phyloP scores from a whole-genome alignment of 2,329 filamentous ascomycete species.

The Hymenoscyphus albidus region DNA sequence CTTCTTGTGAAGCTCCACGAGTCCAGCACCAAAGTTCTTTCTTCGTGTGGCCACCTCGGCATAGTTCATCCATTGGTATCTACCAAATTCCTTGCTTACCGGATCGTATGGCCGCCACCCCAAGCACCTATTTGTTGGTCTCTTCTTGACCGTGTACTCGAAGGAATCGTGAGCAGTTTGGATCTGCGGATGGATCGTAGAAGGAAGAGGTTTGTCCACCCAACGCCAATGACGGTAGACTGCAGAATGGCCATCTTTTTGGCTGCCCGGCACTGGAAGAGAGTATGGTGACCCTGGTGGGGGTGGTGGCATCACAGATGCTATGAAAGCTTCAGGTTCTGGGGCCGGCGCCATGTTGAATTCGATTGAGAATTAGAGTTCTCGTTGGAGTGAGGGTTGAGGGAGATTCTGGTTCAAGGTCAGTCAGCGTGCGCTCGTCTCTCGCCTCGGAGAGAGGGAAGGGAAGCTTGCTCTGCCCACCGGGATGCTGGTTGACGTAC shows the following conservation, averaged over 20 bases:
- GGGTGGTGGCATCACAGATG: constrained; percentile 26
- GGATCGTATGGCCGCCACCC: constrained; percentile 79
- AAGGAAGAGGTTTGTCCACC: constrained; percentile 65
- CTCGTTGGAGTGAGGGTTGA: not conserved
- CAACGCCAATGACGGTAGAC: constrained; percentile 83
- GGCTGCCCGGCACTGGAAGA: constrained; percentile 70
- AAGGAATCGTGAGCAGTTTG: constrained; percentile 78
- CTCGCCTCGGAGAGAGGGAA: not conserved
- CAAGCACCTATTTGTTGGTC: constrained; percentile 68
- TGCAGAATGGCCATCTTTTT: constrained; percentile 65
- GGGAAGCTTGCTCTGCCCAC: not conserved
- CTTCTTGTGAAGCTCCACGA: constrained; percentile 76
- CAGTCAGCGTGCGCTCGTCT: not conserved
- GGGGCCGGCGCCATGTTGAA: constrained; percentile 25
- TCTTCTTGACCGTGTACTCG: constrained; percentile 60
- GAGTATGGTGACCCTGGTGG: constrained; percentile 58
- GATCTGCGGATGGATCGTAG: constrained; percentile 66
- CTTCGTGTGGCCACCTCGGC: constrained; percentile 72
- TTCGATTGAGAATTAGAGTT: not conserved
- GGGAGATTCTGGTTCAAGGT: not conserved
- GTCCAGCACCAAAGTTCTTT: constrained; percentile 78
- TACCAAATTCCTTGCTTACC: constrained; percentile 65
- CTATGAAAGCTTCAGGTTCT: constrained; percentile 27
- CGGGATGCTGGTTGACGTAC: not conserved
- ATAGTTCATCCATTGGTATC: constrained; percentile 83